Conservation (phyloP, 2,329 filamentous ascomycete genomes). For the Myriosclerotinia duriaeana region DNA sequence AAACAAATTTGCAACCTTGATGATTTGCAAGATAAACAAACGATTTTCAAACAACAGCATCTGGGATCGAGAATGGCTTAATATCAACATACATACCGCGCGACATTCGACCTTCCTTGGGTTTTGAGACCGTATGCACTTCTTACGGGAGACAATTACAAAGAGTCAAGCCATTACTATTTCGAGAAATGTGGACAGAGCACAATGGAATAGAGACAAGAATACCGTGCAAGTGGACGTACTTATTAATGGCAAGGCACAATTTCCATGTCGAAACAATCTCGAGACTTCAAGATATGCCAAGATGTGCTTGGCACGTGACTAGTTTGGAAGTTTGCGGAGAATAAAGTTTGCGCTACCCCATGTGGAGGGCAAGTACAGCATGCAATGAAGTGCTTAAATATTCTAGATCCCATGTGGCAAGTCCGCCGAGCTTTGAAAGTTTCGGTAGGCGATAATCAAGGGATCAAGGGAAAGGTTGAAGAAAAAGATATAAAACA, state of each 20-base stretch:
- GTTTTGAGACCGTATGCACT: neutral
- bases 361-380: neutral
- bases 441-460: neutral
- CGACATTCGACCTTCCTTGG: constrained; percentile 1
- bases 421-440: neutral
- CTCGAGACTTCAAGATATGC: constrained; percentile 14
- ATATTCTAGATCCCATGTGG: neutral
- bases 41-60: no score
- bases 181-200: neutral
- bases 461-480: neutral
- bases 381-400: neutral
- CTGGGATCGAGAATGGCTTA: neutral
- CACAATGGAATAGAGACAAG: neutral
- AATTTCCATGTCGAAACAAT: constrained; percentile 1
- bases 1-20: neutral
- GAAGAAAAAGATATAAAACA: neutral
- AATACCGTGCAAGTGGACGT: neutral
- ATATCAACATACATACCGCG: neutral
- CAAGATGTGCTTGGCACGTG: neutral
- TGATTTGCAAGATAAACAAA: neutral
- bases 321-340: neutral
- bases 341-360: constrained; percentile 21
- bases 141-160: neutral
- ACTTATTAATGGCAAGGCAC: neutral
- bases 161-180: neutral